Conservation (phyloP, 2,329 filamentous ascomycete species). For the Fonsecaea multimorphosa region DNA sequence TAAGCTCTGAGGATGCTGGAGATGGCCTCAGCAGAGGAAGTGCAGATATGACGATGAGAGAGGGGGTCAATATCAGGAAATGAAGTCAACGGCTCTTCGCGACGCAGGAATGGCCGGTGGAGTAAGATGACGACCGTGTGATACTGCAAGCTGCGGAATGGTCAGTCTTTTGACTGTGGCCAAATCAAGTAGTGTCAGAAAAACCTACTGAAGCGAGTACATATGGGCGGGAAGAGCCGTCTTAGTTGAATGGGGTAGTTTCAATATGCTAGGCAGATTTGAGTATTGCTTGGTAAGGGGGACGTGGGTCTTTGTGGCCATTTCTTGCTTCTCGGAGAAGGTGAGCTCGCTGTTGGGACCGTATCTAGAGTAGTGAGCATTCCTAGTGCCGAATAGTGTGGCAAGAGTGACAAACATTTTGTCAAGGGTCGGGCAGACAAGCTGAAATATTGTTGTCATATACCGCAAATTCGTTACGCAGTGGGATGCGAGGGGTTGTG, state of each 20-base stretch:
- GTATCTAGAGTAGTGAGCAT: conserved; percentile 7
- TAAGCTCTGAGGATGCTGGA: conserved; percentile 18
- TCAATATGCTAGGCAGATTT: not conserved
- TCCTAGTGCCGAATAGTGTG: not conserved
- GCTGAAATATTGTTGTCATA: not conserved
- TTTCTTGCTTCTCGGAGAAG: conserved; percentile 5
- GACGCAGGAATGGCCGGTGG: conserved; percentile 18
- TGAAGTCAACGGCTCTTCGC: not conserved
- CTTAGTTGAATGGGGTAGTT: not conserved
- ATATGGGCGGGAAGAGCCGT: conserved; percentile 2
- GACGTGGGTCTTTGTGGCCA: conserved; percentile 4
- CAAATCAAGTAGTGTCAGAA: not conserved
- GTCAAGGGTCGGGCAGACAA: not conserved
- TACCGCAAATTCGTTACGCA: not conserved
- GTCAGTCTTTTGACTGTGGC: not conserved
- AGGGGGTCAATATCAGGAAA: not conserved
- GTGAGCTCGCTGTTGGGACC: conserved; percentile 10
- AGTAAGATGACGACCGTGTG: conserved; percentile 15
- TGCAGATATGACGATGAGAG: conserved; percentile 8
- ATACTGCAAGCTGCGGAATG: conserved; percentile 13
- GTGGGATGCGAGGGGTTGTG: not conserved
- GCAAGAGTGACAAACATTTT: not conserved
- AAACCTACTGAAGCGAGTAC: conserved; percentile 15
- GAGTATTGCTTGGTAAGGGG: conserved; percentile 5
- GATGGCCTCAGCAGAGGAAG: conserved; percentile 7